Base-by-base conservation (phyloP, 1,139 yeast species). In the Saccharomycopsis crataegensis region DNA sequence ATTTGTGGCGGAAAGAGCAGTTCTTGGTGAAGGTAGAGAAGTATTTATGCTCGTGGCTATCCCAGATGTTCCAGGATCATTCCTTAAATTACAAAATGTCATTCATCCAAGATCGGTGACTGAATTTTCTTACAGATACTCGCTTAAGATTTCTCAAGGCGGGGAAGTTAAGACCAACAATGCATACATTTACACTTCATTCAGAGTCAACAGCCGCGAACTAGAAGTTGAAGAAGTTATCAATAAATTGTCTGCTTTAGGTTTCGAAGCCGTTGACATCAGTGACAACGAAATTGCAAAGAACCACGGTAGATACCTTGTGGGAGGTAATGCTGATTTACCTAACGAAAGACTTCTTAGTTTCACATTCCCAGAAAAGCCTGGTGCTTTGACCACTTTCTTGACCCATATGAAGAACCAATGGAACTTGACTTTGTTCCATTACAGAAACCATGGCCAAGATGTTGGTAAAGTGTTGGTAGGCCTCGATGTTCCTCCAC, bases 1-100 rank as follows among this genome's bases (percentile, higher is more conserved):
- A 66, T 93, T 93, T 68, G 98, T 93, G n/a, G 83, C 96, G 58
- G 99, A 93, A 71, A 84, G 99, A 70, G 97, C 99, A 6, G 95
- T 89, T 55, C 78, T 93, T 33, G 99, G 99, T 72, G 98, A 93
- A 69, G 99, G 98, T 54, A 87, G 85, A 62, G 99, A 93, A 72
- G 96, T 90, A 9, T 93, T 95, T 60, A 76, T 93, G 73, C 82
- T 87, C 47, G 90, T 90, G 8, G 83, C 90, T 44, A 89, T 93
- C 59, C 98, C 98, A 12, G 98, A 93, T 69, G 70, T 73, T 52
- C 96, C 97, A 11, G 99, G 99, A 40, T 87, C 95, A 54, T 93
- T 93, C 70, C 77, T 80, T 57, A 79, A 78, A 59, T 76, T 93
- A 58, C 94, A 88, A 63, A 75, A 76, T 44, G 76, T 87, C 47